Evolutionary conservation across 1,284 basidiomycete genomes (phyloP).

Genomic region (Earliella scabrosa): DNA sequence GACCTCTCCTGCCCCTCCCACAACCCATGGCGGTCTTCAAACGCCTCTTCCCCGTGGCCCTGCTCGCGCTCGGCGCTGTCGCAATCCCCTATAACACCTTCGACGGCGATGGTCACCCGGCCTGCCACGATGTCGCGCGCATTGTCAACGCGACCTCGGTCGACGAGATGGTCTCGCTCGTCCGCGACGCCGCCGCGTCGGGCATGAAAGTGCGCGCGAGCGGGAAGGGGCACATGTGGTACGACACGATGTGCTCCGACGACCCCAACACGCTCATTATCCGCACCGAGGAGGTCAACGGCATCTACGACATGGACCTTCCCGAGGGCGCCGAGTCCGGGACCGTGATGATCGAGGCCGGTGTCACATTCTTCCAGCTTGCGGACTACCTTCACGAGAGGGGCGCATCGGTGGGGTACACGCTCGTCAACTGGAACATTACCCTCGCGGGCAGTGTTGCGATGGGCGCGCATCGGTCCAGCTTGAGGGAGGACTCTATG

Average conservation of each 20-base stretch:
- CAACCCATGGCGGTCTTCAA: too few species aligned
- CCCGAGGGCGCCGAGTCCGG: not conserved
- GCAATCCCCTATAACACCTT: too few species aligned
- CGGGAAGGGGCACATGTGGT: slow-evolving; percentile 2
- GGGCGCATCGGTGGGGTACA: not conserved
- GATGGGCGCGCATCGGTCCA: not conserved
- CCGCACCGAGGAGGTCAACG: not conserved
- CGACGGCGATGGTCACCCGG: too few species aligned
- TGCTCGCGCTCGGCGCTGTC: too few species aligned
- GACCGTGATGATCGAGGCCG: not conserved
- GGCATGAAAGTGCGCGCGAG: not conserved
- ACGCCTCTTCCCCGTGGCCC: too few species aligned
- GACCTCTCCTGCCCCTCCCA: too few species aligned
- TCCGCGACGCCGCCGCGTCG: not conserved
- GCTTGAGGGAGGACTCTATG: not conserved
- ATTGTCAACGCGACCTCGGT: not conserved
- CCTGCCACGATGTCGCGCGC: too few species aligned
- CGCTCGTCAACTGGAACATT: slow-evolving; percentile 2
- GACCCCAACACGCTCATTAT: not conserved
- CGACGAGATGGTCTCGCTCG: not conserved
- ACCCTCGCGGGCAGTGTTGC: not conserved
- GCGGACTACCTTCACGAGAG: not conserved
- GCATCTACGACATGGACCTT: not conserved
- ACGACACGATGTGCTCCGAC: not conserved
- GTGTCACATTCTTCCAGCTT: not conserved